These are phyloP conservation scores for Trichopus zeylanicus DNA, from an alignment of 116 monocot species.

Conservation along the genomic window DNA sequence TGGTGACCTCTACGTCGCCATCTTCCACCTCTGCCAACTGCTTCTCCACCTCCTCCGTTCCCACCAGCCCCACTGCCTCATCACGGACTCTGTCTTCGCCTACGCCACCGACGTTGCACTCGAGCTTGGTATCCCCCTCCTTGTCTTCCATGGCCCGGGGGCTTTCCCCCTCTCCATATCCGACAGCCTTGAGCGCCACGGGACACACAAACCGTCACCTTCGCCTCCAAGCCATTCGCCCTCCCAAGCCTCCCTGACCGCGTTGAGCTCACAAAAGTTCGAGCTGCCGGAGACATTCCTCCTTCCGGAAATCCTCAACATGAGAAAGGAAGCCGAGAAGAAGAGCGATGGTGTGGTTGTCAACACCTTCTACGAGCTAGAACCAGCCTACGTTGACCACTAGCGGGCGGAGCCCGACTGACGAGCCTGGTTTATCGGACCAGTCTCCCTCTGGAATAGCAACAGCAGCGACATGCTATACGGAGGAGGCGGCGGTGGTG, in stretches of 20 bases:
- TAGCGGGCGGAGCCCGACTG: not conserved
- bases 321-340: not conserved
- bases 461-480: not conserved
- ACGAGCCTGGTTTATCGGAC: not conserved
- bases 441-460: not conserved
- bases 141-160: slow-evolving; percentile 25
- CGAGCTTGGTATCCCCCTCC: slow-evolving; percentile 13
- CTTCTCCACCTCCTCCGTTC: slow-evolving; percentile 24
- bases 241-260: slow-evolving; percentile 16
- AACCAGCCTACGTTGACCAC: slow-evolving; percentile 12
- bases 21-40: slow-evolving; percentile 14
- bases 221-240: not conserved
- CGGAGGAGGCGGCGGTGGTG: not conserved
- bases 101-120: slow-evolving; percentile 23
- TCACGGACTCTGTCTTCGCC: slow-evolving; percentile 39
- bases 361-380: slow-evolving; percentile 14
- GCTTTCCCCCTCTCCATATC: slow-evolving; percentile 12
- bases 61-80: slow-evolving; percentile 29
- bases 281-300: not conserved
- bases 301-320: not conserved
- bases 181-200: not conserved
- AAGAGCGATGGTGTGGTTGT: not conserved
- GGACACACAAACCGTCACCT: not conserved
- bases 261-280: slow-evolving; percentile 11
- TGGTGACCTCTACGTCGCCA: not conserved